Percentiles rank a stretch among this genome's conserved stretches.
Evolutionary conservation across 139 green algal species (phyloP).

Genomic region (Chlamydomonas sp.): DNA sequence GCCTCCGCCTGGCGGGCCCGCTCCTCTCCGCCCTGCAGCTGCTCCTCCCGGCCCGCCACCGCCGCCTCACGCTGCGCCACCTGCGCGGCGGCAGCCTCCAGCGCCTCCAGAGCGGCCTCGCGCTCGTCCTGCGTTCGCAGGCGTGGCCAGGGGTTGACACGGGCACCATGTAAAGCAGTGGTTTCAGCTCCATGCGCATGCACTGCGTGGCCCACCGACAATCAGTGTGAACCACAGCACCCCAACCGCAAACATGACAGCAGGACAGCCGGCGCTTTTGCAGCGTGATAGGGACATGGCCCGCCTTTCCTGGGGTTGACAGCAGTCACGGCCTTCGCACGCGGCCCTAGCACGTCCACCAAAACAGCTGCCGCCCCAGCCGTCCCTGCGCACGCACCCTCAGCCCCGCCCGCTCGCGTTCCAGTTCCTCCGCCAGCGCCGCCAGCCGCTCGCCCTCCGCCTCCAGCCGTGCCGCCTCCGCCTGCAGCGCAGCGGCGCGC

Average conservation of each 20-base stretch:
- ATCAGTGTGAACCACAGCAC: too few relatives aligned
- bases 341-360: neutral
- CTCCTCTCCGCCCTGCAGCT: conserved; percentile 4
- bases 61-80: conserved; percentile 18
- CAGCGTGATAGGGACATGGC: too few relatives aligned
- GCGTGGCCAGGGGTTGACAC: too few relatives aligned
- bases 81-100: neutral
- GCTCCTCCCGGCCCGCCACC: conserved; percentile 24
- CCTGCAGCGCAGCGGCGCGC: neutral
- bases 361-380: neutral
- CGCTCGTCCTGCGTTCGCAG: neutral
- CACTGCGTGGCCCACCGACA: too few relatives aligned
- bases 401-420: neutral
- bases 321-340: too few relatives aligned
- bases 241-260: too few relatives aligned
- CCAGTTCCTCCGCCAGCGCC: neutral
- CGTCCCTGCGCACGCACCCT: neutral
- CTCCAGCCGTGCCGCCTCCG: neutral
- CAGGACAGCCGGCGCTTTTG: too few relatives aligned
- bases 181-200: too few relatives aligned
- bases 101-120: neutral
- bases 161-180: too few relatives aligned
- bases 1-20: neutral
- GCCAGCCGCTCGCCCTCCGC: neutral
- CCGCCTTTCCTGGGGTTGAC: too few relatives aligned